These are phyloP conservation scores for Sporothrix variecibatus DNA, from an alignment of 2,329 filamentous ascomycete species.

Conservation along the genomic window DNA sequence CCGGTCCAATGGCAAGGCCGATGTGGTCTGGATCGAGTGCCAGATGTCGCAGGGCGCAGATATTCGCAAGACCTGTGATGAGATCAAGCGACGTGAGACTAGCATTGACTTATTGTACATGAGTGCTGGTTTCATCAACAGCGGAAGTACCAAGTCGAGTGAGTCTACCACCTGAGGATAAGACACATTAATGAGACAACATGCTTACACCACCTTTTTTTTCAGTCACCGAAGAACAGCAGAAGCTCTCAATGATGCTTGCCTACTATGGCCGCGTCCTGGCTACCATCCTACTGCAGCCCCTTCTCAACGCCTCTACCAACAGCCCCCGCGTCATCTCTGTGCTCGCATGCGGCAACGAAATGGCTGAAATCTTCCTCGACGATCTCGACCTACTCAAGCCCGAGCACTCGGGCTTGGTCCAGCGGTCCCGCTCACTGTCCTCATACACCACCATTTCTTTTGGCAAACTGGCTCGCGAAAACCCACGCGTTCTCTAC, in stretches of 20 bases:
- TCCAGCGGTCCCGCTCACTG: background rate
- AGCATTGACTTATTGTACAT: constrained; percentile 21
- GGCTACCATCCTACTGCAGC: background rate
- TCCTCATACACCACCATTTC: constrained; percentile 19
- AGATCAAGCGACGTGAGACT: background rate
- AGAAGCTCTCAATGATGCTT: background rate
- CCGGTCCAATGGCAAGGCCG: background rate
- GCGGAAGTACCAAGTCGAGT: background rate
- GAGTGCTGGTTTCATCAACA: constrained; percentile 18
- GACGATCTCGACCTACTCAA: constrained; percentile 18
- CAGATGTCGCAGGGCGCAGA: constrained; percentile 9
- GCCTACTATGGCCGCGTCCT: constrained; percentile 18
- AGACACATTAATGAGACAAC: background rate
- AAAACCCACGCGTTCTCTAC: constrained; percentile 14
- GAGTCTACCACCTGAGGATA: background rate
- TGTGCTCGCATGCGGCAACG: constrained; percentile 18
- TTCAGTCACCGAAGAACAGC: background rate
- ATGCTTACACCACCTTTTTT: background rate
- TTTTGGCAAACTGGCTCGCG: background rate
- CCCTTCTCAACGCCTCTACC: constrained; percentile 11
- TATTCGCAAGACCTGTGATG: background rate
- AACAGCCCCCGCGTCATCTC: constrained; percentile 18
- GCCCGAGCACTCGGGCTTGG: background rate
- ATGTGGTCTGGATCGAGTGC: constrained; percentile 18
- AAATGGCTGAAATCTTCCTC: constrained; percentile 3